phyloP scores from a whole-genome alignment of 305 asterid genomes.

The Fraxinus nigra region DNA sequence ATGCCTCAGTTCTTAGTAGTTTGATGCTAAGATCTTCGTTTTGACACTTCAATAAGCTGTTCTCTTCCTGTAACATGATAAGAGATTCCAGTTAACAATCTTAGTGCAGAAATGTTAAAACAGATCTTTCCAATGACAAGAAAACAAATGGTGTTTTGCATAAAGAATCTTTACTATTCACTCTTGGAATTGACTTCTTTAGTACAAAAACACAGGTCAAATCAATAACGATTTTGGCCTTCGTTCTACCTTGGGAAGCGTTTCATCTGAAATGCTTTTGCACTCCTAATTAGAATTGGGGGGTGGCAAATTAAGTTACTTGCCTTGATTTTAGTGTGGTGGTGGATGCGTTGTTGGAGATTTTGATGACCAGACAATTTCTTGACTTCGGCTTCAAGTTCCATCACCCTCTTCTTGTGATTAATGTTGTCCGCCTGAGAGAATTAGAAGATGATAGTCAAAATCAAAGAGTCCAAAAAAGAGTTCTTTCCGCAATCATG shows the following conservation, averaged over 20 bases:
- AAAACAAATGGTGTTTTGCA: slow-evolving; percentile 1
- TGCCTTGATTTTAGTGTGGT: slow-evolving; percentile 95
- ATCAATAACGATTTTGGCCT: not conserved
- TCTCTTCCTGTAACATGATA: slow-evolving; percentile 70
- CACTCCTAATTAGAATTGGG: not conserved
- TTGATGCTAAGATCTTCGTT: slow-evolving; percentile 74
- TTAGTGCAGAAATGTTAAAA: slow-evolving; percentile 7
- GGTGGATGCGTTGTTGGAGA: slow-evolving; percentile 96
- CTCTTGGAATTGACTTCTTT: not conserved
- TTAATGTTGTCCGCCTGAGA: slow-evolving; percentile 62
- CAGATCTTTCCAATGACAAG: not conserved
- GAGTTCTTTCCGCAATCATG: slow-evolving; percentile 7
- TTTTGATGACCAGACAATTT: slow-evolving; percentile 93
- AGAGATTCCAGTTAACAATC: slow-evolving; percentile 14
- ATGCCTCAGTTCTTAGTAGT: slow-evolving; percentile 64
- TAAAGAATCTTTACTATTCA: not conserved
- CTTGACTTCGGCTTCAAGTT: slow-evolving; percentile 73
- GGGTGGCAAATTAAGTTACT: slow-evolving; percentile 10
- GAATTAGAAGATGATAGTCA: slow-evolving; percentile 10
- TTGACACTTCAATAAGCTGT: slow-evolving; percentile 65
- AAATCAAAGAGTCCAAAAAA: slow-evolving; percentile 11
- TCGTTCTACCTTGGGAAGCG: not conserved
- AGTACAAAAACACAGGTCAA: not conserved
- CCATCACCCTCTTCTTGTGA: slow-evolving; percentile 66
- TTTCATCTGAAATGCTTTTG: not conserved